phyloP scores from a whole-genome alignment of 2,329 filamentous ascomycete genomes.

The Neonectria sp. region DNA sequence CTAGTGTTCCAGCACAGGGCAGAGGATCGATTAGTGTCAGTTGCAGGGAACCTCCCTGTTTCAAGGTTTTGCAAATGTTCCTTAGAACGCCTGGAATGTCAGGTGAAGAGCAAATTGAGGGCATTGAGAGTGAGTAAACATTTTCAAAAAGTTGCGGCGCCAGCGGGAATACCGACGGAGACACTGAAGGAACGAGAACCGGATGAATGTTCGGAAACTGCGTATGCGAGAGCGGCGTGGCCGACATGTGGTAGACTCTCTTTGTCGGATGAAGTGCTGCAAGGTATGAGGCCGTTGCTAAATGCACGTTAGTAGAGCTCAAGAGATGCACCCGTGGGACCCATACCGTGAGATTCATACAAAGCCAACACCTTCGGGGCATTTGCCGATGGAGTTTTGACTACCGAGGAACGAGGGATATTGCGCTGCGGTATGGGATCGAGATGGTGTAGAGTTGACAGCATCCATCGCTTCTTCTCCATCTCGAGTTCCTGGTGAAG shows the following conservation, averaged over 20 bases:
- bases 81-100: conserved; percentile 71
- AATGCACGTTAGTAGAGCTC: not conserved
- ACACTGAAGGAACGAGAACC: conserved; percentile 56
- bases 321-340: not conserved
- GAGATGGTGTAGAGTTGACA: conserved; percentile 68
- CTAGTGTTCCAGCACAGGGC: conserved; percentile 69
- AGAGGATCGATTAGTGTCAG: conserved; percentile 75
- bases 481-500: conserved; percentile 57
- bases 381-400: conserved; percentile 1
- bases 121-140: conserved; percentile 69
- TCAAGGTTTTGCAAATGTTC: conserved; percentile 70
- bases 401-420: not conserved
- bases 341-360: conserved; percentile 66
- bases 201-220: conserved; percentile 59
- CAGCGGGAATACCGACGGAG: conserved; percentile 54
- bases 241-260: conserved; percentile 64
- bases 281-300: conserved; percentile 66
- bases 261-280: conserved; percentile 59
- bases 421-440: conserved; percentile 52
- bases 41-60: conserved; percentile 69
- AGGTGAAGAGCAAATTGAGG: conserved; percentile 68
- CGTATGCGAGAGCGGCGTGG: conserved; percentile 55
- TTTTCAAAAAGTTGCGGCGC: conserved; percentile 61
- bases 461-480: conserved; percentile 73
- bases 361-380: conserved; percentile 61